Base-by-base conservation (phyloP, 768 basidiomycete species). In the Mycena sanguinolenta region DNA sequence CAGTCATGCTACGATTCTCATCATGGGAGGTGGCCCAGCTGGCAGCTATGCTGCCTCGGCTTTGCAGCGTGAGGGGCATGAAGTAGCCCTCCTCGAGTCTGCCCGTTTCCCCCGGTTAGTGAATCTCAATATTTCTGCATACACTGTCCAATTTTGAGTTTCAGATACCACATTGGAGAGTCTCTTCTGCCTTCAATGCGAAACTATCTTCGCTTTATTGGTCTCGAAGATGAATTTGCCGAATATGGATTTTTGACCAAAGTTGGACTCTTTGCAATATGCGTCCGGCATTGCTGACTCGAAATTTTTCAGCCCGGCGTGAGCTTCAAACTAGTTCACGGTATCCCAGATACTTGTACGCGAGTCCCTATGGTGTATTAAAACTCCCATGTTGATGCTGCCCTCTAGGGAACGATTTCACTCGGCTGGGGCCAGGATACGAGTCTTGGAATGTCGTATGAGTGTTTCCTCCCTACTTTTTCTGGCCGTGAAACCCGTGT, bases 231-330 rank as follows among this genome's bases (percentile, higher is more conserved):
- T 12, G 84, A 86, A 70, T 75, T 91, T 27, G 77, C 77, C 14
- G 81, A 79, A 38, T 77, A 86, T 74, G 89, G 89, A 0, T 90
- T 91, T 71, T 73, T 82, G 14, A 76, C 75, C 61, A 91, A 90
- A 84, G 89, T 87, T 63, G 53, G 42, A 23, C 13, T 63, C 68
- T 21, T 8, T 34, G 30, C 25, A 53, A 36, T 60, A 54, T 59
- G 49, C 46, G 68, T 61, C 63, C n/a, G n/a, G n/a, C n/a, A n/a
- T n/a, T 61, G 44, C 65, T 67, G 34, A 71, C 60, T 54, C 23
- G 70, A 90, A 21, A 71, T n/a, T n/a, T n/a, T n/a, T n/a, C n/a
- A 90, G 89, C 89, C 88, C 53, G 90, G 89, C 34, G 87, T 89
- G 70, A 87, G 88, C 28, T 86, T 90, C 69, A 90, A 90, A 77